phyloP scores from a whole-genome alignment of 257 asterid genomes.

The Solanum sejunctum region DNA sequence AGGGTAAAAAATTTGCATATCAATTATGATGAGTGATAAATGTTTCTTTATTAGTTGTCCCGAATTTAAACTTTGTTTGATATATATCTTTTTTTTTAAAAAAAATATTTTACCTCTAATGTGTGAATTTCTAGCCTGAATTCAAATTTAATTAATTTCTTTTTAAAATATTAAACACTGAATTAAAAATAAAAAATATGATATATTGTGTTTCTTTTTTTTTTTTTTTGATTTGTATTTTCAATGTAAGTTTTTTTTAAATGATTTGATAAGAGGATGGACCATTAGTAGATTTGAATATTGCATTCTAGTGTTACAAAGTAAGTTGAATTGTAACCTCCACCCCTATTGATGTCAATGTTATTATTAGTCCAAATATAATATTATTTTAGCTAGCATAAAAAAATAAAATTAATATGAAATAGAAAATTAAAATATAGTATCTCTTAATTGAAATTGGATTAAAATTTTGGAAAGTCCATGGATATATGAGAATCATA shows the following conservation, averaged over 20 bases:
- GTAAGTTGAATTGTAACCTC: neutral
- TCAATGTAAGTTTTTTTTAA: too few species aligned
- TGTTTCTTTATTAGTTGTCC: rapidly evolving
- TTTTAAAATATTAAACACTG: too few species aligned
- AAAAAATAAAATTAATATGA: too few species aligned
- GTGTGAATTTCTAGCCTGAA: rapidly evolving
- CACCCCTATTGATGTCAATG: neutral
- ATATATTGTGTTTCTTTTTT: too few species aligned
- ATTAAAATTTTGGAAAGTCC: too few species aligned
- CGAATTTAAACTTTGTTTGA: neutral
- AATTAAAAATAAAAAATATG: too few species aligned
- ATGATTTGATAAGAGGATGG: neutral
- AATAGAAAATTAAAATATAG: too few species aligned
- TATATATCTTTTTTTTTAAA: neutral
- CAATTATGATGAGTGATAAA: neutral
- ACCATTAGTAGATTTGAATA: neutral
- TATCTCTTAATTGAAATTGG: too few species aligned
- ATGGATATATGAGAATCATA: too few species aligned
- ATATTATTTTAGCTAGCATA: neutral
- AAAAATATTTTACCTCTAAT: neutral
- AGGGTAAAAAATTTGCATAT: too few species aligned
- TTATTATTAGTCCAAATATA: neutral
- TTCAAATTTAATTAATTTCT: too few species aligned
- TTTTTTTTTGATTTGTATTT: too few species aligned
- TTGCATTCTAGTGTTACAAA: neutral